phyloP scores from a whole-genome alignment of 2,329 filamentous ascomycete species.

The Exophiala sp. region DNA sequence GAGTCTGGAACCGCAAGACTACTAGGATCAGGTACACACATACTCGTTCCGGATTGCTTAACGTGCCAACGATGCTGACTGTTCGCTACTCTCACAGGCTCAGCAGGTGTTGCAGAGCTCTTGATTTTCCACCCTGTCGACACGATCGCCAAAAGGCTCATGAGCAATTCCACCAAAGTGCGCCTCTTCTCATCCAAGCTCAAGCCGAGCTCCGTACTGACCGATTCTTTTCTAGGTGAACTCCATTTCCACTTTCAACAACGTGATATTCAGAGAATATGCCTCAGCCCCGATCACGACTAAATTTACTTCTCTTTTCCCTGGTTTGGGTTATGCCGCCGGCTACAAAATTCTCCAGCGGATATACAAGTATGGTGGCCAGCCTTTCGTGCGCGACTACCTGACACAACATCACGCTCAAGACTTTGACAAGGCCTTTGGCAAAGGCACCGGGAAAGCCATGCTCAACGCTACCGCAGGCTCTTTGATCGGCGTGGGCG shows the following conservation, averaged over 20 bases:
- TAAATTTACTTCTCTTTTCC: constrained; percentile 95
- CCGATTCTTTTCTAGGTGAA: constrained; percentile 44
- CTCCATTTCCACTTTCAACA: constrained; percentile 63
- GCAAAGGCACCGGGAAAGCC: constrained; percentile 95
- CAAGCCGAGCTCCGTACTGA: constrained; percentile 4
- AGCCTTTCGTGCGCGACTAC: constrained; percentile 90
- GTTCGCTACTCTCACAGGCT: constrained; percentile 52
- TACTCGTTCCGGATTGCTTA: constrained; percentile 23
- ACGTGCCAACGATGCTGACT: constrained; percentile 27
- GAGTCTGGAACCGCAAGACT: constrained; percentile 86
- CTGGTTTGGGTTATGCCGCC: constrained; percentile 91
- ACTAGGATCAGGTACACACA: constrained; percentile 70
- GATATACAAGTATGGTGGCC: constrained; percentile 97
- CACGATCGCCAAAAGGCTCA: constrained; percentile 96
- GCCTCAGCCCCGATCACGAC: constrained; percentile 61
- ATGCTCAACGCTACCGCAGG: constrained; percentile 96
- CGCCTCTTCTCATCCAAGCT: constrained; percentile 21
- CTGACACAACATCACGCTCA: constrained; percentile 71
- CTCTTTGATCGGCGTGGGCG: constrained; percentile 91
- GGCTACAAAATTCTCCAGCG: constrained; percentile 97
- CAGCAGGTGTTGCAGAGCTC: constrained; percentile 86
- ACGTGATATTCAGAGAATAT: constrained; percentile 89
- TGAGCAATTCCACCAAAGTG: constrained; percentile 89
- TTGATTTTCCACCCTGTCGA: constrained; percentile 94
- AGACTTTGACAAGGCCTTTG: constrained; percentile 82